These are phyloP conservation scores for Penicillium ochrochloron DNA, from an alignment of 495 filamentous ascomycete species.

Conservation along the genomic window DNA sequence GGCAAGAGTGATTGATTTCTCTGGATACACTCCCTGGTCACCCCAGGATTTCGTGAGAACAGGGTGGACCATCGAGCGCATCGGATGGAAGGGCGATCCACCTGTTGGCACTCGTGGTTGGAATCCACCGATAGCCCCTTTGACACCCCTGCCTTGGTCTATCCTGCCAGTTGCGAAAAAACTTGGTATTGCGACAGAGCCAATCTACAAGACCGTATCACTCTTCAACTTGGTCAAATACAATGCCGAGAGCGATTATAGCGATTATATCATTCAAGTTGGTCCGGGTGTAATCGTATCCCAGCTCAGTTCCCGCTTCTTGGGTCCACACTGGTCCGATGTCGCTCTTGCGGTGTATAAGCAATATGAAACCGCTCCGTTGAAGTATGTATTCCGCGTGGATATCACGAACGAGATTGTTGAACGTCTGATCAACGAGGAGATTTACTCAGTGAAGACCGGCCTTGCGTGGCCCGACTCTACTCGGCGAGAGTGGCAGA, in stretches of 20 bases:
- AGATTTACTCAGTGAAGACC: neutral
- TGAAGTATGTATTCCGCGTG: conserved; percentile 15
- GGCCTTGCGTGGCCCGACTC: conserved; percentile 5
- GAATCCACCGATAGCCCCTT: conserved; percentile 1
- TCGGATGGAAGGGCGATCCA: neutral
- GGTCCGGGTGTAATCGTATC: conserved; percentile 15
- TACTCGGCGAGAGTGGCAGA: neutral
- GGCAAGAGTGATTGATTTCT: conserved; percentile 3
- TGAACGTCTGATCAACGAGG: neutral
- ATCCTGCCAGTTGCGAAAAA: neutral
- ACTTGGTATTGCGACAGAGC: neutral
- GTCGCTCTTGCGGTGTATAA: conserved; percentile 17
- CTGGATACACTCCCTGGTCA: conserved; percentile 1
- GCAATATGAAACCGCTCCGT: conserved; percentile 1
- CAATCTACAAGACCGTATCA: conserved; percentile 7
- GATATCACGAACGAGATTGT: conserved; percentile 3
- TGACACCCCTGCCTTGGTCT: conserved; percentile 4
- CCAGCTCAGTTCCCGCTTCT: conserved; percentile 1
- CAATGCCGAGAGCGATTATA: conserved; percentile 2
- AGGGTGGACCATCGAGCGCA: conserved; percentile 6
- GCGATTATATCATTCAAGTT: conserved; percentile 13
- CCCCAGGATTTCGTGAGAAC: conserved; percentile 3
- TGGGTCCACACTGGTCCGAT: conserved; percentile 22
- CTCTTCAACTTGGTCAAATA: conserved; percentile 8
- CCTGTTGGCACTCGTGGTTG: neutral